A percentile compares a stretch with the other conserved stretches of the same genome.
Conservation (phyloP, 345 rosid species). For the Salix caprea region DNA sequence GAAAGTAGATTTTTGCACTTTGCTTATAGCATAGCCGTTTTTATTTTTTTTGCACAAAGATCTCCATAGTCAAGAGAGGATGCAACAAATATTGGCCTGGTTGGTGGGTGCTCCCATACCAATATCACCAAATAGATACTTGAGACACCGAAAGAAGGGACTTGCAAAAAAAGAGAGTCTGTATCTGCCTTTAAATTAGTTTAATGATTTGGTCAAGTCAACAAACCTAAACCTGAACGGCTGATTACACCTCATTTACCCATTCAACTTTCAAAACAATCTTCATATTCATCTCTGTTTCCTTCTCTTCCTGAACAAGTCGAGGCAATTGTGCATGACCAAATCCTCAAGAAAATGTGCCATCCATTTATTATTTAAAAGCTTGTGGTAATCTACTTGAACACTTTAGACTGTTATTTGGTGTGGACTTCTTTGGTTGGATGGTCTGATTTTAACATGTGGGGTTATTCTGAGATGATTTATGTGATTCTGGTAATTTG, state of each 20-base stretch:
- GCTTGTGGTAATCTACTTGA: slow-evolving; percentile 1
- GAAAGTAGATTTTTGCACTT: not conserved
- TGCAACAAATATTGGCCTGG: slow-evolving; percentile 59
- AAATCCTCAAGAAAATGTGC: not conserved
- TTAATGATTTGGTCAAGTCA: slow-evolving; percentile 19
- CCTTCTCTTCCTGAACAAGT: not conserved
- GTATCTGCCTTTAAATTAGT: not conserved
- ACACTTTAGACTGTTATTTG: not conserved
- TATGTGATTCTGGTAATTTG: not conserved
- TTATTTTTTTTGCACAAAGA: slow-evolving; percentile 18
- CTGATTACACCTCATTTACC: not conserved
- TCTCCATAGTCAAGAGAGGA: slow-evolving; percentile 49
- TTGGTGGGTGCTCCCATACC: slow-evolving; percentile 45
- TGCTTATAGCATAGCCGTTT: slow-evolving; percentile 6
- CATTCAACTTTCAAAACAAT: not conserved
- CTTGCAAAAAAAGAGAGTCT: not conserved
- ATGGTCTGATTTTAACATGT: slow-evolving; percentile 20
- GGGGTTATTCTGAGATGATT: slow-evolving; percentile 13
- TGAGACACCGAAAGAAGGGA: not conserved
- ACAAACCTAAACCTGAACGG: slow-evolving; percentile 22
- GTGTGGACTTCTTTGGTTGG: slow-evolving; percentile 14
- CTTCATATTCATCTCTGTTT: not conserved
- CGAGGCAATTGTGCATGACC: not conserved
- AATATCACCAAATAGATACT: slow-evolving; percentile 17
- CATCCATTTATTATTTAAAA: not conserved